Evolutionary conservation across 2,329 filamentous ascomycete genomes (phyloP).

Genomic region (Pseudocercospora crystallina): DNA sequence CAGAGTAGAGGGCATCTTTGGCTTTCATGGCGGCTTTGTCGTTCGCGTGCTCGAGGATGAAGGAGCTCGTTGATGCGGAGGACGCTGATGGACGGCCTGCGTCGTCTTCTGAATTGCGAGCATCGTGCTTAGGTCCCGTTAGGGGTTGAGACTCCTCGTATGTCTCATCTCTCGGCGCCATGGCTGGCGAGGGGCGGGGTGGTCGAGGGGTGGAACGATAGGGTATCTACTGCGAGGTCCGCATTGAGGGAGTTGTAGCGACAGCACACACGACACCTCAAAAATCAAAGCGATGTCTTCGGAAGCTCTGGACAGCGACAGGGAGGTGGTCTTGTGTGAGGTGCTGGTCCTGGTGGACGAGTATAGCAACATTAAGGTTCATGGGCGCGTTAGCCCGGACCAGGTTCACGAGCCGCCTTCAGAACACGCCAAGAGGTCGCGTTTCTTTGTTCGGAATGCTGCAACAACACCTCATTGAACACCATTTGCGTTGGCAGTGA

Average conservation of each 20-base stretch:
- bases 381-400: background rate
- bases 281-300: background rate
- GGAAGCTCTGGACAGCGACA: no score
- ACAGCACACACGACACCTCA: background rate
- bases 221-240: no score
- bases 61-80: constrained; percentile 79
- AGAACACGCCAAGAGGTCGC: no score
- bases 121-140: constrained; percentile 33
- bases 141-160: constrained; percentile 49
- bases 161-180: background rate
- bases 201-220: no score
- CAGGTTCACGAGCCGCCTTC: no score
- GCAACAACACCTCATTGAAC: background rate
- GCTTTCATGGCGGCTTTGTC: constrained; percentile 51
- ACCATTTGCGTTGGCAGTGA: background rate
- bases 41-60: constrained; percentile 75
- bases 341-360: background rate
- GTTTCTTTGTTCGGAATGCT: no score
- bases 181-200: constrained; percentile 5
- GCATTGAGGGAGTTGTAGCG: background rate
- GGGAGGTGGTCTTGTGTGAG: no score
- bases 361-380: constrained; percentile 13
- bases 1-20: constrained; percentile 47
- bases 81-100: constrained; percentile 56
- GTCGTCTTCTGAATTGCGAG: constrained; percentile 36